phyloP scores from a whole-genome alignment of 495 filamentous ascomycete species.

The Amniculicola lignicola region DNA sequence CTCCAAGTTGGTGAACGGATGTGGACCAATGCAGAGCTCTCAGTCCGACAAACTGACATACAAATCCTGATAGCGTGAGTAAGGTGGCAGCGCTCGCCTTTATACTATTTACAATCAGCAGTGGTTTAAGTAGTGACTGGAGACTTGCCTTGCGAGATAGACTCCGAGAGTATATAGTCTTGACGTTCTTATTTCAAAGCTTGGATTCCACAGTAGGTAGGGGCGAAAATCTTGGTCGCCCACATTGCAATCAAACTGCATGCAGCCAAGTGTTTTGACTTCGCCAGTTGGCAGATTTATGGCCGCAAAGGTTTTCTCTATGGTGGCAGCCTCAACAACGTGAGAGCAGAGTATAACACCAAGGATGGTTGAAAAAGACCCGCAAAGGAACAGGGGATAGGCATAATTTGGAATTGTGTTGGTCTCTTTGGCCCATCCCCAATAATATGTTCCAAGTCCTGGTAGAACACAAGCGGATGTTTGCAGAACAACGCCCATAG shows the following conservation, averaged over 20 bases:
- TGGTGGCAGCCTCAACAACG: constrained; percentile 4
- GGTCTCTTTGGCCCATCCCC: not conserved
- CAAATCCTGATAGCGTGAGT: constrained; percentile 2
- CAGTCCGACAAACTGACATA: constrained; percentile 9
- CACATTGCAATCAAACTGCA: constrained; percentile 2
- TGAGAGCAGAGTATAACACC: constrained; percentile 6
- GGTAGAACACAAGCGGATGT: not conserved
- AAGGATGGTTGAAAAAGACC: not conserved
- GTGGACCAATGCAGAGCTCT: constrained; percentile 10
- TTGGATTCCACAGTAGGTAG: not conserved
- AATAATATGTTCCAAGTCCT: constrained; percentile 2
- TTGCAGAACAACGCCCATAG: not conserved
- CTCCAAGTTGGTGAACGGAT: not conserved
- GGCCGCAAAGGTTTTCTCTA: not conserved
- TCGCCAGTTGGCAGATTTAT: not conserved
- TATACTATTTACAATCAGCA: not conserved
- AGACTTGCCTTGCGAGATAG: not conserved
- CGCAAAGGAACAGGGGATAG: not conserved
- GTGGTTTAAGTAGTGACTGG: not conserved
- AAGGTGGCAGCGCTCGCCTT: not conserved
- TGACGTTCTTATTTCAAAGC: constrained; percentile 3
- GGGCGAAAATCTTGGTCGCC: constrained; percentile 3
- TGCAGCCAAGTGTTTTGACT: not conserved
- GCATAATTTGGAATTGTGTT: not conserved
- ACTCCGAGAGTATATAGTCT: not conserved